phyloP scores from a whole-genome alignment of 2,329 filamentous ascomycete species.

The Lasiodiplodia sp. region DNA sequence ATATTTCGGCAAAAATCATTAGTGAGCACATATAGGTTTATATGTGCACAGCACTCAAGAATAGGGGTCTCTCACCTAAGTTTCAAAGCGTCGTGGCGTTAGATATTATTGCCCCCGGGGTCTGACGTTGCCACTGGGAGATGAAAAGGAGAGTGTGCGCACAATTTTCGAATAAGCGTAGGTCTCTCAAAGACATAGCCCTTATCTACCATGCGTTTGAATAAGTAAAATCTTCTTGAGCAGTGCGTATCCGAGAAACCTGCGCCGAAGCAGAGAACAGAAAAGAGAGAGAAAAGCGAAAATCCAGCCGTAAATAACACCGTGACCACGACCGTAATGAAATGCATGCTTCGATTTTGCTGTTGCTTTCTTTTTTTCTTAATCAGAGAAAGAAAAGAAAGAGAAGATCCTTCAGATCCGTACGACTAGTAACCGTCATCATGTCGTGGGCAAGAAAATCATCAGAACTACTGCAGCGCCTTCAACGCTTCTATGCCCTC shows the following conservation, averaged over 20 bases:
- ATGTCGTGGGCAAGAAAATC: not conserved
- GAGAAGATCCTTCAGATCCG: not conserved
- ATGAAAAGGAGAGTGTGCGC: not conserved
- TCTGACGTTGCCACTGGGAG: not conserved
- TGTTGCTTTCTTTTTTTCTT: conserved; percentile 5
- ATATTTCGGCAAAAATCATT: too few relatives aligned
- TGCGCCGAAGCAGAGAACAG: not conserved
- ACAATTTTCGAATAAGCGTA: not conserved
- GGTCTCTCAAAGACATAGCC: not conserved
- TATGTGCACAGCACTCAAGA: too few relatives aligned
- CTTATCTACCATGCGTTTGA: not conserved
- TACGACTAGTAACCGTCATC: not conserved
- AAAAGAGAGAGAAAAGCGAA: not conserved
- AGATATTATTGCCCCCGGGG: not conserved
- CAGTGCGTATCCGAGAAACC: not conserved
- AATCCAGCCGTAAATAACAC: conserved; percentile 1
- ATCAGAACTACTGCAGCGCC: conserved; percentile 59
- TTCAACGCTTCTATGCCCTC: conserved; percentile 77
- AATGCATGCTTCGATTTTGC: not conserved
- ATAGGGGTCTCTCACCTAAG: too few relatives aligned
- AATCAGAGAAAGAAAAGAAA: not conserved
- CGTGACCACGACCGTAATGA: not conserved
- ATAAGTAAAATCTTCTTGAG: not conserved
- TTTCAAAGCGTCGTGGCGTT: too few relatives aligned
- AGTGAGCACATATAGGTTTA: too few relatives aligned